Evolutionary conservation across 73 alveolate genomes (phyloP).

Genomic region (Stentor roeselii): DNA sequence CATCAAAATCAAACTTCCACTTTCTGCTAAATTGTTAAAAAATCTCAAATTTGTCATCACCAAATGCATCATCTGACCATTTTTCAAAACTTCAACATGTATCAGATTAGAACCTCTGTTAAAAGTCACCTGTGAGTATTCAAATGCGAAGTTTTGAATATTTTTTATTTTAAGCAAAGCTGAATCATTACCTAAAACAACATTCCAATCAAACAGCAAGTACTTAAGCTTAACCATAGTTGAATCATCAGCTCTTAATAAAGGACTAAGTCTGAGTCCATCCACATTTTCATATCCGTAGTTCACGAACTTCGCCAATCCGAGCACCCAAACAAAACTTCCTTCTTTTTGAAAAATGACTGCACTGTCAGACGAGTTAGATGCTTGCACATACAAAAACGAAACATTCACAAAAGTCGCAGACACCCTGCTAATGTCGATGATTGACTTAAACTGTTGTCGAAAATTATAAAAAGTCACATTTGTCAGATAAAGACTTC

Average conservation of each 20-base stretch:
- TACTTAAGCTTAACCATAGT: no score
- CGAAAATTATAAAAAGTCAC: constrained; percentile 4
- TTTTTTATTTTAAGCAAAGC: not conserved
- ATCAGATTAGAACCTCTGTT: not conserved
- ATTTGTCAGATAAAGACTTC: not conserved
- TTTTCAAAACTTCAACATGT: no score
- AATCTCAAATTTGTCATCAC: not conserved
- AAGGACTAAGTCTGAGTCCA: not conserved
- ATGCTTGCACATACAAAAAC: not conserved
- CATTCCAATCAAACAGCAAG: not conserved
- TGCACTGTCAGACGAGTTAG: no score
- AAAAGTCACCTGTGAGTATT: not conserved
- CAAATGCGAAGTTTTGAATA: not conserved
- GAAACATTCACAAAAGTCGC: not conserved
- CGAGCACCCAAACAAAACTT: not conserved
- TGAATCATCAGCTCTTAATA: not conserved
- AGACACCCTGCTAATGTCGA: not conserved
- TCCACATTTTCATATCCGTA: not conserved
- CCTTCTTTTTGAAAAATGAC: not conserved
- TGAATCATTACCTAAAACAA: not conserved
- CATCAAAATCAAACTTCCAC: not conserved
- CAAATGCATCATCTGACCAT: not conserved
- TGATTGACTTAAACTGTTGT: not conserved
- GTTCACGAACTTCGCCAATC: not conserved
- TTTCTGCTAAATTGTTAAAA: not conserved